Conservation (phyloP, 257 asterid genomes). For the Linderniella brevidens region DNA sequence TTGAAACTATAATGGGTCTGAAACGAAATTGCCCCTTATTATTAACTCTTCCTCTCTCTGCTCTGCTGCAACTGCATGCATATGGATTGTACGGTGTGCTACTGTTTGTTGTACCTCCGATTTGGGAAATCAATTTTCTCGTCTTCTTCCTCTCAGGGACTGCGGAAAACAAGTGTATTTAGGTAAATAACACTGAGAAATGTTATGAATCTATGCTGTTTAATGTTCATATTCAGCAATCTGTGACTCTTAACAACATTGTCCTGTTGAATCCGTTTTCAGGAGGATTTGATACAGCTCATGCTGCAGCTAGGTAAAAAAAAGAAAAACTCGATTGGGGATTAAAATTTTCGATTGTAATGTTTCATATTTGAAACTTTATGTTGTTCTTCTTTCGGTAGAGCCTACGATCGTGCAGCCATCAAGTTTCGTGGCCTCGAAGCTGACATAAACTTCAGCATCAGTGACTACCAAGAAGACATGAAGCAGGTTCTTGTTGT, state of each 20-base stretch:
- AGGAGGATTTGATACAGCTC: constrained; percentile 95
- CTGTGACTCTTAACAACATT: constrained; percentile 2
- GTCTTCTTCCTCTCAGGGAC: constrained; percentile 22
- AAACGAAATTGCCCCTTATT: too few relatives aligned
- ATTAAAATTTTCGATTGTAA: background rate
- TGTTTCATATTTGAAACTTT: background rate
- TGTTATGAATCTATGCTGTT: background rate
- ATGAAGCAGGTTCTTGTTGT: constrained; percentile 19
- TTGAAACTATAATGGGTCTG: too few relatives aligned
- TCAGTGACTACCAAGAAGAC: constrained; percentile 30
- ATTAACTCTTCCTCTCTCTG: background rate
- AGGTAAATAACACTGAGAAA: constrained; percentile 20
- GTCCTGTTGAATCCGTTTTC: constrained; percentile 6
- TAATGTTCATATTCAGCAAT: background rate
- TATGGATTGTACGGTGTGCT: too few relatives aligned
- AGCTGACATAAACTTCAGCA: constrained; percentile 33
- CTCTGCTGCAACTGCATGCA: too few relatives aligned
- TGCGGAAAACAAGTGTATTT: constrained; percentile 65
- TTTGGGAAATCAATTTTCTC: background rate
- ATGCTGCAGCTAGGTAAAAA: constrained; percentile 68
- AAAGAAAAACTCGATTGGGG: background rate
- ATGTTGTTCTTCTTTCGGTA: constrained; percentile 6
- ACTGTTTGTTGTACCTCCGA: too few relatives aligned
- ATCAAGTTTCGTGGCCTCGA: constrained; percentile 31
- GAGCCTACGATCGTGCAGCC: constrained; percentile 46